Conservation (phyloP, 208 protist species). For the Endotrypanum monterogeii region DNA sequence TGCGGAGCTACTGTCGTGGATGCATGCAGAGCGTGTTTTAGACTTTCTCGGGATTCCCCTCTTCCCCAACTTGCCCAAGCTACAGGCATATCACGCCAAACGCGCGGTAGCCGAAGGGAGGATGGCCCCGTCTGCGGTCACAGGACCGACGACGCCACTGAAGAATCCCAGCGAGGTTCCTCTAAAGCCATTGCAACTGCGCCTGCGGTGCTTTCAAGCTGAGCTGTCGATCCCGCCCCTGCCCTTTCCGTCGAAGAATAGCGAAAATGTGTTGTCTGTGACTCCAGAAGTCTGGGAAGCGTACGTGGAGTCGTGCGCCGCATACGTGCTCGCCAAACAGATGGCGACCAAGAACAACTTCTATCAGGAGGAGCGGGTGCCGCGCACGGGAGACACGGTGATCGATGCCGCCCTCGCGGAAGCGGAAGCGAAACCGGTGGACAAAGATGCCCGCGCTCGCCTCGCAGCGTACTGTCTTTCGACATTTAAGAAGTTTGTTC, state of each 20-base stretch:
- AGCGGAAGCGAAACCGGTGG: slow-evolving; percentile 37
- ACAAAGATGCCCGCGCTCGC: not conserved
- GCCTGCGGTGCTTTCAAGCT: not conserved
- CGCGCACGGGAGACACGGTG: slow-evolving; percentile 63
- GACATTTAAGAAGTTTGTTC: slow-evolving; percentile 18
- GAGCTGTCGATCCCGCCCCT: slow-evolving; percentile 6
- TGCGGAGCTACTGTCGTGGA: slow-evolving; percentile 85
- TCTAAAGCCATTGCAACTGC: slow-evolving; percentile 22
- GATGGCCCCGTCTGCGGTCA: slow-evolving; percentile 34
- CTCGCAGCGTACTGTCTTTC: slow-evolving; percentile 56
- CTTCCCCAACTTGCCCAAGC: slow-evolving; percentile 80
- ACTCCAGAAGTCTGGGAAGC: slow-evolving; percentile 41
- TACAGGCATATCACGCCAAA: slow-evolving; percentile 75
- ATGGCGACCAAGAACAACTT: slow-evolving; percentile 51
- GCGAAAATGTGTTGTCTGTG: not conserved
- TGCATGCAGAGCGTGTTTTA: slow-evolving; percentile 88
- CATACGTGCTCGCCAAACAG: slow-evolving; percentile 55
- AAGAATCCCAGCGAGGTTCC: not conserved
- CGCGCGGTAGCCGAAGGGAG: slow-evolving; percentile 47
- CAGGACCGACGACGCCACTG: slow-evolving; percentile 3
- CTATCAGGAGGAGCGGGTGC: slow-evolving; percentile 61
- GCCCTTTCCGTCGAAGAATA: slow-evolving; percentile 4
- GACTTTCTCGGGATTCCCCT: slow-evolving; percentile 69
- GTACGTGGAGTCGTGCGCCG: slow-evolving; percentile 65
- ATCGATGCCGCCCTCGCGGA: slow-evolving; percentile 68